A percentile compares a stretch with the other conserved stretches of the same genome.
Conservation (phyloP, 2,329 filamentous ascomycete genomes). For the Orbilia oligospora region DNA sequence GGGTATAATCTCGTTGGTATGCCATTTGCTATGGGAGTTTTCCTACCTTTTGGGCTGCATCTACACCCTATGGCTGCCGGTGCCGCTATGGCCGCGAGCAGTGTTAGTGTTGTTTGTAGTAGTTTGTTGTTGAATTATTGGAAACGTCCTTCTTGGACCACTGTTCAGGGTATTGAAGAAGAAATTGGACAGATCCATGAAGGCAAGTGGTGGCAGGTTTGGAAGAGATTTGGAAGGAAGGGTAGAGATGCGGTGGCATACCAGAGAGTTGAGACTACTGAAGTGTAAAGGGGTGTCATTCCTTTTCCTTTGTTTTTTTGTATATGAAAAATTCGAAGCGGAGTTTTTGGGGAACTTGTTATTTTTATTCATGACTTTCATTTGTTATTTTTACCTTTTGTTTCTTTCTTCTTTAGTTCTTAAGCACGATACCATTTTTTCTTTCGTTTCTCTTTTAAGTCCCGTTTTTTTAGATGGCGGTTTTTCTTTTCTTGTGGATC, state of each 20-base stretch:
- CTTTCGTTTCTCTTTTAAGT: constrained; percentile 6
- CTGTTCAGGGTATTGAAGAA: constrained; percentile 76
- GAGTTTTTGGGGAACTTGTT: constrained; percentile 28
- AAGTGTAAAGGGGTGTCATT: constrained; percentile 33
- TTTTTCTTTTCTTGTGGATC: constrained; percentile 66
- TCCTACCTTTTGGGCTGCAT: constrained; percentile 88
- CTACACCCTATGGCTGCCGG: constrained; percentile 95
- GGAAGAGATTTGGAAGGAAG: constrained; percentile 36
- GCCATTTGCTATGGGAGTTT: constrained; percentile 96
- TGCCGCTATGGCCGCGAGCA: constrained; percentile 91
- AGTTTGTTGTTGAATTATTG: constrained; percentile 89
- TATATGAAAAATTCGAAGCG: constrained; percentile 4
- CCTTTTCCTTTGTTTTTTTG: constrained; percentile 5
- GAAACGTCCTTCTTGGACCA: constrained; percentile 88
- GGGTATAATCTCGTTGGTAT: constrained; percentile 92
- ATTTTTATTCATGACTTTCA: background rate
- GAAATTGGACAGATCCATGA: constrained; percentile 68
- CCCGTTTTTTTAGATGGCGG: constrained; percentile 65
- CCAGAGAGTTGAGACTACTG: constrained; percentile 45
- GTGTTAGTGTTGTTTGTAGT: constrained; percentile 88
- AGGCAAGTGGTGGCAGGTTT: constrained; percentile 59
- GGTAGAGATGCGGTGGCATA: constrained; percentile 33
- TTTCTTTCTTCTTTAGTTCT: background rate
- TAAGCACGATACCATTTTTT: constrained; percentile 18
- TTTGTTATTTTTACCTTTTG: constrained; percentile 11